Percentiles rank a stretch among this genome's conserved stretches.
Conservation (phyloP, 2,329 filamentous ascomycete genomes). For the Ophiostoma ulmi region DNA sequence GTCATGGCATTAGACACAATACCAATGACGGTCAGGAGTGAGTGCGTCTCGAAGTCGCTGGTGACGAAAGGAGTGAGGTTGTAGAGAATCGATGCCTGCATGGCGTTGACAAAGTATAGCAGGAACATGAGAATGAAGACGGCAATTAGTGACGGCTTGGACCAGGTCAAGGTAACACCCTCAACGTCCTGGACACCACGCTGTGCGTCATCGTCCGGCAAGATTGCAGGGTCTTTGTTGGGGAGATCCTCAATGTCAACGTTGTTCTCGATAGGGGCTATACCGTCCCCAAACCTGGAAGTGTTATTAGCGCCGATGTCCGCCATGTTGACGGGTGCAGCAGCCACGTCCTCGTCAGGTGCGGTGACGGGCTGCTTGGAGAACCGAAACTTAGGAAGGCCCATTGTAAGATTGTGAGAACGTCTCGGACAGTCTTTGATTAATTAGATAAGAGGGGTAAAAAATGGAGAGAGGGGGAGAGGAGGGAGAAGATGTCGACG, state of each 20-base stretch:
- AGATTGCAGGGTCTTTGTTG: conserved; percentile 15
- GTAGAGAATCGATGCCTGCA: conserved; percentile 41
- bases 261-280: neutral
- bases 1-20: conserved; percentile 52
- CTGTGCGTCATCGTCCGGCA: conserved; percentile 33
- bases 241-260: conserved; percentile 16
- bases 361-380: conserved; percentile 14
- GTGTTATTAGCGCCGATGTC: neutral
- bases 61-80: conserved; percentile 46
- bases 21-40: conserved; percentile 47
- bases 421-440: neutral
- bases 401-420: conserved; percentile 15
- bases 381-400: conserved; percentile 20
- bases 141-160: conserved; percentile 37
- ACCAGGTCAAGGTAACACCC: conserved; percentile 43
- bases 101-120: conserved; percentile 48
- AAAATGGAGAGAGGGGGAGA: neutral
- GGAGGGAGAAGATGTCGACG: neutral
- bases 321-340: neutral
- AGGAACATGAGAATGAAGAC: conserved; percentile 46
- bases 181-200: conserved; percentile 46
- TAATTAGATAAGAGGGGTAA: neutral
- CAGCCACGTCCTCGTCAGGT: conserved; percentile 5
- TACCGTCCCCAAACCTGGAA: neutral
- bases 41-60: conserved; percentile 49